Base-by-base conservation (phyloP, 2,329 filamentous ascomycete genomes). In the Microthyrium microscopicum region DNA sequence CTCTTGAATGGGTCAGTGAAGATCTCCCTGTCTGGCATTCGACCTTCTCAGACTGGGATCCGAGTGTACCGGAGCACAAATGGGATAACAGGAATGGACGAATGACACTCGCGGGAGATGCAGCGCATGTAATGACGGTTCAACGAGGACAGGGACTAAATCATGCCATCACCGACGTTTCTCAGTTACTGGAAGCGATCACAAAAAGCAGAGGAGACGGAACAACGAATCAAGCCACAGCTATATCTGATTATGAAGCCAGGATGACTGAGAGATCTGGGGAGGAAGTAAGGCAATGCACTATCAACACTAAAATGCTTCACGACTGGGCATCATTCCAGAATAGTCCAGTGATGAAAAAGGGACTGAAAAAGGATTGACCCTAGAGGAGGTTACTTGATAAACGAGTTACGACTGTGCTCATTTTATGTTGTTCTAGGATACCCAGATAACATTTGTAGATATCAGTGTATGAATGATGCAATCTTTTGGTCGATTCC, bases 91-190 rank as follows among this genome's bases (percentile, higher is more conserved):
- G 47, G n/a, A 17, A 36, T 17, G 53, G 55, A 12, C 39, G 46
- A 19, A 47, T 56, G 9, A 55, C 53, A 21, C 42, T 58, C 31
- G 44, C 53, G 5, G 56, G 56, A 4, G 56, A 58, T 39, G 56
- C 55, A 2, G 50, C 48, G 29, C 55, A 58, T 43, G 50, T 52
- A 1, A 59, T 59, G 54, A 56, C 53, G 3, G 54, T 52, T 30
- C 53, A 65, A 42, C 53, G 61, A 16, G 61, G 60, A 1, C 60
- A 66, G 42, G 61, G 60, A 0, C 49, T 64, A n/a, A 65, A 64
- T 39, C 60, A 64, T 37, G 54, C 54, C 3, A 47, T 64, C 7
- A 52, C 52, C 2, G 62, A 65, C 38, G 57, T 54, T 4, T 51
- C 47, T 1, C 54, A 56, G 36, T 39, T 64, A 6, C 24, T 39